Evolutionary conservation across 192 early-diverging fungal species (phyloP), one percentile per base, ranked within the genome.

Genomic region (Coemansia sp.): DNA sequence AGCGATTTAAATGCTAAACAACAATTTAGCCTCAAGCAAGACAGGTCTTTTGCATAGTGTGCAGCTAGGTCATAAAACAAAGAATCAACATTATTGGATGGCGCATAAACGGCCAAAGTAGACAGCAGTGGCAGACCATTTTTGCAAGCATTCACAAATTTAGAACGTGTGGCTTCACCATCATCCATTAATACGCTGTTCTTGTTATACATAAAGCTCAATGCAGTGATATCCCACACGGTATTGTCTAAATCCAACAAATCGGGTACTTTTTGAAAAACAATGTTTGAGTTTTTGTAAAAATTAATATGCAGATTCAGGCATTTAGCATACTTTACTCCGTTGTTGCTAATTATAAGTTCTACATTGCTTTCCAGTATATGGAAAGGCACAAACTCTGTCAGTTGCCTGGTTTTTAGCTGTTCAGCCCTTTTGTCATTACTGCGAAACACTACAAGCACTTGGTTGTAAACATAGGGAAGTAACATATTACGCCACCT

Each of bases 381-480:
- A 55, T 55, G 3, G 7, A 17, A 29, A 29, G 53, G 53, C 7
- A 55, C 53, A 10, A 55, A 25, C 25, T 11, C 53, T 2, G 53
- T 55, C 11, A 55, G 29, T 55, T 17, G 53, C 27, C 27, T 55
- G 14, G 53, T 55, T 25, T n/a, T 10, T 17, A 55, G 27, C 17
- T 55, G 53, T 15, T 55, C 22, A 22, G 0, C n/a, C 5, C 53
- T 22, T 17, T 55, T 55, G 27, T 22, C 6, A 8, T 55, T 55
- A 0, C 15, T 12, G 25, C 15, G 23, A 12, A 55, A 55, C 23
- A 27, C 53, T 12, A 19, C 23, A 55, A 55, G 29, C 14, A 55
- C 25, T 5, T 55, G 53, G 29, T 25, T 25, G 53, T 55, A 55
- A 15, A 55, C 53, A 55, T 10, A 55, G 6, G 52, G 52, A 5